A percentile compares a stretch with the other conserved stretches of the same genome.
These are phyloP conservation scores for Tolypocladium tropicale DNA, from an alignment of 2,329 filamentous ascomycete species.

Conservation along the genomic window DNA sequence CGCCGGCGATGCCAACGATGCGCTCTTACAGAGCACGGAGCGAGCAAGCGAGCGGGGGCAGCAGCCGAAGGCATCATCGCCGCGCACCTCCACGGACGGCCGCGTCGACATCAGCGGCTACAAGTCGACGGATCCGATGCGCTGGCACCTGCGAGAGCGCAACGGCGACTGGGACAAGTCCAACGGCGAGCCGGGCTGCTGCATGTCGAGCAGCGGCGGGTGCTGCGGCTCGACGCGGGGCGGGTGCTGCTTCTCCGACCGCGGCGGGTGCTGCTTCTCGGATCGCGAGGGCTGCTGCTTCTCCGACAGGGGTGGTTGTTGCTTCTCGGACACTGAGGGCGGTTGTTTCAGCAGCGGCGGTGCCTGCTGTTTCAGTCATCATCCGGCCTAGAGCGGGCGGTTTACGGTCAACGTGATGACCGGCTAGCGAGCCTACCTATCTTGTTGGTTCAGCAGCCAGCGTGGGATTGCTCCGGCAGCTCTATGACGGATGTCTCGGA, in stretches of 20 bases:
- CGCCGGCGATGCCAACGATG: not conserved
- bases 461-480: no score
- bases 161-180: slow-evolving; percentile 5
- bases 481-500: no score
- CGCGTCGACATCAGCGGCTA: not conserved
- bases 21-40: not conserved
- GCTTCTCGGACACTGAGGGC: slow-evolving; percentile 2
- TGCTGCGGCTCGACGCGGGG: not conserved
- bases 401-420: not conserved
- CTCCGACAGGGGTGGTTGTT: slow-evolving; percentile 5
- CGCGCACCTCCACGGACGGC: not conserved
- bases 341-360: slow-evolving; percentile 4
- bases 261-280: slow-evolving; percentile 7
- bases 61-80: no score
- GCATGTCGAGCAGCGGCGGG: not conserved
- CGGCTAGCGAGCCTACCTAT: no score
- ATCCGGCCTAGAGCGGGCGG: not conserved
- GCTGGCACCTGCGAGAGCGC: slow-evolving; percentile 4
- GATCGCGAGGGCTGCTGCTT: slow-evolving; percentile 4
- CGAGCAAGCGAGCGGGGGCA: not conserved
- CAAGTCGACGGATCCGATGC: slow-evolving; percentile 3
- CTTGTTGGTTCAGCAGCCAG: no score
- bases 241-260: slow-evolving; percentile 3
- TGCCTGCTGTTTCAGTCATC: not conserved
- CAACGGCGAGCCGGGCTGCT: not conserved